These are phyloP conservation scores for Boletus reticuloceps DNA, from an alignment of 768 basidiomycete genomes.

Conservation along the genomic window DNA sequence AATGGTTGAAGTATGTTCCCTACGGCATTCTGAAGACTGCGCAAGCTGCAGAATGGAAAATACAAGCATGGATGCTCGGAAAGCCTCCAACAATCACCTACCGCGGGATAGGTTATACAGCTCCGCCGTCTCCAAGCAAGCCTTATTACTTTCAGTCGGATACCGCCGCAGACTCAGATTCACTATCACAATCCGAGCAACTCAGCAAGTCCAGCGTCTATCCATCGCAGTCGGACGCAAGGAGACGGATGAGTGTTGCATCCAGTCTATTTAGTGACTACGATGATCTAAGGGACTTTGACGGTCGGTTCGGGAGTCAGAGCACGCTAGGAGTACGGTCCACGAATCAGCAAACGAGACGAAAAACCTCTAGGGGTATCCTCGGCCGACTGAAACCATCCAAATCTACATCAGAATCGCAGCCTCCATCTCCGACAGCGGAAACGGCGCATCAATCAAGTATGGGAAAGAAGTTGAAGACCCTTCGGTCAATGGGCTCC, in stretches of 20 bases:
- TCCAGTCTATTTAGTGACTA: conserved; percentile 81
- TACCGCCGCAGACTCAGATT: conserved; percentile 14
- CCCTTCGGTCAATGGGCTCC: conserved; percentile 78
- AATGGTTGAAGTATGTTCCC: conserved; percentile 96
- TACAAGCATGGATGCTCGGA: conserved; percentile 96
- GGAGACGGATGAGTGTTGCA: conserved; percentile 66
- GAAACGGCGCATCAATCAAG: conserved; percentile 34
- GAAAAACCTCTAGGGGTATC: conserved; percentile 68
- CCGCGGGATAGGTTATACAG: conserved; percentile 83
- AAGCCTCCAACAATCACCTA: conserved; percentile 86
- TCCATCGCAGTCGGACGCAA: conserved; percentile 35
- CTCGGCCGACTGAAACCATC: conserved; percentile 55
- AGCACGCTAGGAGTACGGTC: conserved; percentile 63
- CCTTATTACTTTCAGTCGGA: conserved; percentile 22
- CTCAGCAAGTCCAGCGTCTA: conserved; percentile 24
- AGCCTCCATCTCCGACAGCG: conserved; percentile 43
- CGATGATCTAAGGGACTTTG: conserved; percentile 84
- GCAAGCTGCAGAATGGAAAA: conserved; percentile 95
- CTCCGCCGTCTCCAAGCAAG: conserved; percentile 36
- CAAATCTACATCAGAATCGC: conserved; percentile 42
- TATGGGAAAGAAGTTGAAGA: conserved; percentile 60
- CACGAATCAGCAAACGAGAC: conserved; percentile 37
- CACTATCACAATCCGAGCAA: conserved; percentile 21
- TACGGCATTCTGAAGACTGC: conserved; percentile 91
- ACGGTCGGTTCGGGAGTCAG: conserved; percentile 79